These are phyloP conservation scores for Bromus sterilis DNA, from an alignment of 176 grass and related monocot species.

Conservation along the genomic window DNA sequence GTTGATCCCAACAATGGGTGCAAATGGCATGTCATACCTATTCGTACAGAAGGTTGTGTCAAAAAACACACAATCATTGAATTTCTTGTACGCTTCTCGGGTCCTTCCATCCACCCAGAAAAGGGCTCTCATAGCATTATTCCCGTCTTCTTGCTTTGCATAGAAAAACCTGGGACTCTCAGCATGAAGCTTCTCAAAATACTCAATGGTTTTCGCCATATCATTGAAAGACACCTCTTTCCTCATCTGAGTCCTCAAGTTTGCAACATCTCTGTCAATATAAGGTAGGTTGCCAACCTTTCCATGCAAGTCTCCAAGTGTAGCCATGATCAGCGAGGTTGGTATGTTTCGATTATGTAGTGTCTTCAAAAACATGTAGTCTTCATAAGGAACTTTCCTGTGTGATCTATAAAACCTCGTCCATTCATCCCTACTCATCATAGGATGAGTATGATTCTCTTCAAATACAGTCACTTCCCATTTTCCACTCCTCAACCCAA, in stretches of 20 bases:
- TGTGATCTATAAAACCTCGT: background rate
- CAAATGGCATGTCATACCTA: background rate
- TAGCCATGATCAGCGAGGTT: background rate
- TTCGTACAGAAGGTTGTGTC: constrained; percentile 7
- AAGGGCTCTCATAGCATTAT: too few species aligned
- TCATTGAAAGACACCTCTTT: background rate
- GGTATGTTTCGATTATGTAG: background rate
- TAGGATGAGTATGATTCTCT: background rate
- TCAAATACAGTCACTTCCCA: background rate
- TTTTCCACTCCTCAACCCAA: background rate
- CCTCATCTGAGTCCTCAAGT: background rate
- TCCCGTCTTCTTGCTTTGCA: too few species aligned
- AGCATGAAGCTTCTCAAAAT: background rate
- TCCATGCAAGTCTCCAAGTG: background rate
- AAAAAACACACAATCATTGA: background rate
- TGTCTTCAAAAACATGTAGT: background rate
- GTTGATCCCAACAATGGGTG: constrained; percentile 6
- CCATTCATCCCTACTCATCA: background rate
- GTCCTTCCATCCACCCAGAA: constrained; percentile 4
- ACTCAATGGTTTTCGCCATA: background rate
- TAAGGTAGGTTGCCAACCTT: background rate
- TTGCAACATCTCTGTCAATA: background rate
- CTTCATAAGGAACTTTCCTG: background rate
- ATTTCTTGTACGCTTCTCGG: too few species aligned
- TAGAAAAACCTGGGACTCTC: too few species aligned